These are phyloP conservation scores for Cornus controversa DNA, from an alignment of 148 eudicot species.

Conservation along the genomic window DNA sequence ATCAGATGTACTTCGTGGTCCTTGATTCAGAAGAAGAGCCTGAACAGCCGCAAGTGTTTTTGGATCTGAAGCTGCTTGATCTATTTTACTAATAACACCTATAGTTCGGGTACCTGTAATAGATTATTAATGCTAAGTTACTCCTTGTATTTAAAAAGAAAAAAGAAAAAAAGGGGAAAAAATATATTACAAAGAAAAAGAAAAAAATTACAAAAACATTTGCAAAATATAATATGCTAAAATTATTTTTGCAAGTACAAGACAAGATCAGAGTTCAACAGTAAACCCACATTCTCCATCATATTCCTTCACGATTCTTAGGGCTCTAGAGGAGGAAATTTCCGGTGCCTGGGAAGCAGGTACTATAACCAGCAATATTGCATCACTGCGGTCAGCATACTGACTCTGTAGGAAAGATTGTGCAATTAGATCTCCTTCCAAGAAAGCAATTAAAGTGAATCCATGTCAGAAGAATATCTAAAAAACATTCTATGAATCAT, in stretches of 20 bases:
- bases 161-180: not conserved
- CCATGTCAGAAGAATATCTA: conserved; percentile 23
- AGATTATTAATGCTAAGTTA: conserved; percentile 10
- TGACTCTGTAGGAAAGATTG: conserved; percentile 50
- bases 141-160: not conserved
- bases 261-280: conserved; percentile 18
- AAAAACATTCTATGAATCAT: conserved; percentile 1
- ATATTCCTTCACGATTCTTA: conserved; percentile 88
- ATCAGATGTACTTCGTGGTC: conserved; percentile 90
- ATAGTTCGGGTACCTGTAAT: conserved; percentile 86
- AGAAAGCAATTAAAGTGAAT: not conserved
- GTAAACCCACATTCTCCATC: conserved; percentile 76
- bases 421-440: conserved; percentile 22
- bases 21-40: conserved; percentile 86
- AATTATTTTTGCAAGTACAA: not conserved
- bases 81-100: conserved; percentile 95
- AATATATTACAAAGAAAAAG: not conserved
- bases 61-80: conserved; percentile 91
- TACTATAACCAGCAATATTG: conserved; percentile 83
- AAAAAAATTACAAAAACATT: not conserved
- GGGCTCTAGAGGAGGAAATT: conserved; percentile 76
- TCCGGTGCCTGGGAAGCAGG: conserved; percentile 93
- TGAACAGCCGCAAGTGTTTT: conserved; percentile 98
- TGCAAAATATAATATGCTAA: not conserved
- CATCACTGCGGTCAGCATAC: conserved; percentile 89